Conservation (phyloP, 306 rosid species). For the Senna tora region DNA sequence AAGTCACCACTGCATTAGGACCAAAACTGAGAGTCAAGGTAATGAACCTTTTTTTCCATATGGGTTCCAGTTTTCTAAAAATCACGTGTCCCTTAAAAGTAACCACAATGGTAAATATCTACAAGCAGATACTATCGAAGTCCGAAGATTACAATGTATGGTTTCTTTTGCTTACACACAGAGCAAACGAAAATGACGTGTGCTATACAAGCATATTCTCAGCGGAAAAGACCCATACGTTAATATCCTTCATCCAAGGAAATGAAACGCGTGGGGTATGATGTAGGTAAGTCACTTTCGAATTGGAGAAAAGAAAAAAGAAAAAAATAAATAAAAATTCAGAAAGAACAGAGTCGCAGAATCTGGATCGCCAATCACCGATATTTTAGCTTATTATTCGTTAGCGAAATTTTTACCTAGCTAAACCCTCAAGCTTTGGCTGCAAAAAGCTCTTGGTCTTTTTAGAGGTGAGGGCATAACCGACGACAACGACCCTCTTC, state of each 20-base stretch:
- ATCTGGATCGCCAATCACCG: not conserved
- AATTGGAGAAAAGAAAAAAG: not conserved
- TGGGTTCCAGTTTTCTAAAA: not conserved
- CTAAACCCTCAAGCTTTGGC: conserved; percentile 84
- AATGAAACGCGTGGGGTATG: not conserved
- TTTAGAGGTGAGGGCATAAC: conserved; percentile 93
- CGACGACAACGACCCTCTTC: conserved; percentile 63
- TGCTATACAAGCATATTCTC: conserved; percentile 24
- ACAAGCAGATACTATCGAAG: conserved; percentile 25
- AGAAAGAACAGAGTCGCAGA: not conserved
- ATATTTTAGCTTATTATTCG: not conserved
- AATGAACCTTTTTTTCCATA: not conserved
- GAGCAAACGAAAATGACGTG: conserved; percentile 57
- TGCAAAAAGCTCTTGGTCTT: conserved; percentile 91
- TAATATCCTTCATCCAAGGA: not conserved
- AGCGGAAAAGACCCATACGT: conserved; percentile 26
- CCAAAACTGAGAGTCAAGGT: not conserved
- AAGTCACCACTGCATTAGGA: not conserved
- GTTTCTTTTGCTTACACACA: conserved; percentile 47
- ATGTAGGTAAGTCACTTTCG: not conserved
- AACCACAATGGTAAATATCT: conserved; percentile 35
- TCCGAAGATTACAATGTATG: conserved; percentile 15
- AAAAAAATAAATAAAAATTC: not conserved
- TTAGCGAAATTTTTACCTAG: conserved; percentile 57
- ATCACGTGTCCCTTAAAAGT: not conserved